phyloP scores from a whole-genome alignment of 2,329 filamentous ascomycete genomes.

The Torrubiella hemipterigena region DNA sequence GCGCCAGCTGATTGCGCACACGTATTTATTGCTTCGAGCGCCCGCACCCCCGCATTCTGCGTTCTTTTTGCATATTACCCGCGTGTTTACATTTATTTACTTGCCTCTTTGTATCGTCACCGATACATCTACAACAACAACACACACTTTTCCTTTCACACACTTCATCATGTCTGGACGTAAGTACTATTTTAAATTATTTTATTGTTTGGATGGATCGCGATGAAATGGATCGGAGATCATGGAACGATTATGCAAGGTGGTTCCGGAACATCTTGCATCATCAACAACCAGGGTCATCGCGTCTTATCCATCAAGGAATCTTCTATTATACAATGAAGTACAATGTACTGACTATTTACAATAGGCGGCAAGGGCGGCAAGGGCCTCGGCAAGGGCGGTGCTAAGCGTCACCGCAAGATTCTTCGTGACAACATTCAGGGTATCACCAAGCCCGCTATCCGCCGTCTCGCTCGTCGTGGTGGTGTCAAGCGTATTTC shows the following conservation, averaged over 20 bases:
- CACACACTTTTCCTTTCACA: constrained; percentile 14
- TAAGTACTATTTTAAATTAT: constrained; percentile 33
- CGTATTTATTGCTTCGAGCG: constrained; percentile 22
- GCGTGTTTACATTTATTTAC: constrained; percentile 12
- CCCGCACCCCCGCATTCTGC: constrained; percentile 15
- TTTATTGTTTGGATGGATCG: constrained; percentile 6
- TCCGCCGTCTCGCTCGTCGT: constrained; percentile 96
- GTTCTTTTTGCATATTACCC: constrained; percentile 8
- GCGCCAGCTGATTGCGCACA: constrained; percentile 22
- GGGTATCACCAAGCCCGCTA: constrained; percentile 97
- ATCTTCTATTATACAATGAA: neutral
- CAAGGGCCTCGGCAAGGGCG: constrained; percentile 96
- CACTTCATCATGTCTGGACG: constrained; percentile 47
- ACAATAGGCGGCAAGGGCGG: constrained; percentile 78
- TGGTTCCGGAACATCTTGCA: no score
- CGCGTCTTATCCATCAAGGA: no score
- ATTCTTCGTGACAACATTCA: constrained; percentile 99
- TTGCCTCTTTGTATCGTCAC: constrained; percentile 12
- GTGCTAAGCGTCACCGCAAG: constrained; percentile 98
- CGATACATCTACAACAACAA: constrained; percentile 13
- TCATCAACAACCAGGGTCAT: neutral
- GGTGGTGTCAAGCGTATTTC: constrained; percentile 99
- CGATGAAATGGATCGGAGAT: no score
- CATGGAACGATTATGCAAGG: no score
- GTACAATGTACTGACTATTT: constrained; percentile 28